Conservation (phyloP, 192 early-diverging fungal species). For the Diversispora epigaea region DNA sequence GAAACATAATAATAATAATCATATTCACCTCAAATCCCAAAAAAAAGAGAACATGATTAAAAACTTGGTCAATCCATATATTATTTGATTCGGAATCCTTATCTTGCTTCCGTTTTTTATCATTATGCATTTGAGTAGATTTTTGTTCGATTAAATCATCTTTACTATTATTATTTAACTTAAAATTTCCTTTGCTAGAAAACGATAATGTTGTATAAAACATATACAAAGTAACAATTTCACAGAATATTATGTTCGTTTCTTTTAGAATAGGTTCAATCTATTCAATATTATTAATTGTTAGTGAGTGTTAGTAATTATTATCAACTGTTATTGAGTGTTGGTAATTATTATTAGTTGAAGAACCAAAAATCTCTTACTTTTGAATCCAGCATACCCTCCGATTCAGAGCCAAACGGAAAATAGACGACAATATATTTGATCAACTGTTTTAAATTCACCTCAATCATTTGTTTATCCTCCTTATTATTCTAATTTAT, state of each 20-base stretch:
- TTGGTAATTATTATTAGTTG: not conserved
- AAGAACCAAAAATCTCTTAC: constrained; percentile 35
- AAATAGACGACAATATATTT: constrained; percentile 74
- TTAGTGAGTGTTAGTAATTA: no score
- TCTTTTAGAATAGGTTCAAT: constrained; percentile 54
- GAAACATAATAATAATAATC: not conserved
- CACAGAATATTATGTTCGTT: constrained; percentile 72
- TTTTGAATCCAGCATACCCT: constrained; percentile 51
- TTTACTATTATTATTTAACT: constrained; percentile 18
- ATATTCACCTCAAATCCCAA: constrained; percentile 47
- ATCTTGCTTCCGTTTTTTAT: not conserved
- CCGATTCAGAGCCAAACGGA: constrained; percentile 66
- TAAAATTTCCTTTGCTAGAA: constrained; percentile 36
- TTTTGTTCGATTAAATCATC: not conserved
- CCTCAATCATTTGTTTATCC: constrained; percentile 44
- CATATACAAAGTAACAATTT: constrained; percentile 61
- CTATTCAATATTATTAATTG: constrained; percentile 34
- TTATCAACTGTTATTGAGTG: no score
- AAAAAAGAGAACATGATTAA: constrained; percentile 55
- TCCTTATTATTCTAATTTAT: constrained; percentile 2
- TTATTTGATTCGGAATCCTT: constrained; percentile 5
- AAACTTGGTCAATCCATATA: constrained; percentile 51
- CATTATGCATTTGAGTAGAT: not conserved
- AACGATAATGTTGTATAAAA: constrained; percentile 29
- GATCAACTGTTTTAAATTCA: constrained; percentile 57